Evolutionary conservation across 352 stramenopile genomes (phyloP).

Genomic region (Phytophthora sansomeana): DNA sequence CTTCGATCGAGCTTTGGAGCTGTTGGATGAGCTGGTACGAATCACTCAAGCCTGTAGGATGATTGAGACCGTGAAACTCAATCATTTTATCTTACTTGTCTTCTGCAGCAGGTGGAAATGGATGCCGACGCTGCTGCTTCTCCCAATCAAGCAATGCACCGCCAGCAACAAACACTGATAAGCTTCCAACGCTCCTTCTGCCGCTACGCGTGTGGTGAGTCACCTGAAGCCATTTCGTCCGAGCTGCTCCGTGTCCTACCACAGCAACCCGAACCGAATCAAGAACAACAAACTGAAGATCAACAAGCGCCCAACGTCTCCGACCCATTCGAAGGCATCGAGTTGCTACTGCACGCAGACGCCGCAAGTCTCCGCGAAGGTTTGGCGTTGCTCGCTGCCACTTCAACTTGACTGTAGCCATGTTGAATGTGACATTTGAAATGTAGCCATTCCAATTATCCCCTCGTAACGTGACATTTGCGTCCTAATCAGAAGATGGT

Average conservation of each 20-base stretch:
- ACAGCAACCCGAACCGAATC: not conserved
- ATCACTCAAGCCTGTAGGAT: not conserved
- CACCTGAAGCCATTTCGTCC: not conserved
- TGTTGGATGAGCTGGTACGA: slow-evolving; percentile 35
- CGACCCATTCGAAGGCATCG: slow-evolving; percentile 16
- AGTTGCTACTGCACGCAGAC: slow-evolving; percentile 32
- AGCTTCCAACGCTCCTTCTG: slow-evolving; percentile 49
- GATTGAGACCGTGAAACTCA: not conserved
- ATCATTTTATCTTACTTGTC: not conserved
- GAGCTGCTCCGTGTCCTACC: slow-evolving; percentile 20
- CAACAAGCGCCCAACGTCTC: slow-evolving; percentile 1
- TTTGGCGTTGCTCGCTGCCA: slow-evolving; percentile 15
- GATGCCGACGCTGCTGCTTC: not conserved
- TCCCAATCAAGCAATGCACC: not conserved
- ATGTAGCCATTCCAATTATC: slow-evolving; percentile 9
- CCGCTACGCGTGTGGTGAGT: slow-evolving; percentile 34
- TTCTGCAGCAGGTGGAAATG: slow-evolving; percentile 13
- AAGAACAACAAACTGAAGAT: not conserved
- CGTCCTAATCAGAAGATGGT: slow-evolving; percentile 18
- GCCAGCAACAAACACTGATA: slow-evolving; percentile 29
- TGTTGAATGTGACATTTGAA: not conserved
- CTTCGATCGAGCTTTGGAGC: slow-evolving; percentile 35
- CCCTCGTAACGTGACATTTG: slow-evolving; percentile 5
- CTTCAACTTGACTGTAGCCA: slow-evolving; percentile 22
- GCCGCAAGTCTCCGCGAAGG: slow-evolving; percentile 22